A percentile compares a stretch with the other conserved stretches of the same genome.
Evolutionary conservation across 345 rosid species (phyloP).

Genomic region (Camelina hispida): DNA sequence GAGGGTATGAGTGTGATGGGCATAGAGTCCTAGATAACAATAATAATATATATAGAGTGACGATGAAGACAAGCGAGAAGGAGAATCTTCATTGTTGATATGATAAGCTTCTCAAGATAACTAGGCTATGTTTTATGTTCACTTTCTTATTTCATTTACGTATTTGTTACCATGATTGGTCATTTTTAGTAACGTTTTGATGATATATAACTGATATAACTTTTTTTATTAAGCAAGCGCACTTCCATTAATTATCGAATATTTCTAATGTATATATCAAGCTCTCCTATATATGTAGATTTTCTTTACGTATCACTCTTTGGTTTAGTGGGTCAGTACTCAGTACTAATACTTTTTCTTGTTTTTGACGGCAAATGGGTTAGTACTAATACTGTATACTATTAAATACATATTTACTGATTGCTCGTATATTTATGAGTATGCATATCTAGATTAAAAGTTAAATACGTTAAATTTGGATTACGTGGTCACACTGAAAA

Average conservation of each 20-base stretch:
- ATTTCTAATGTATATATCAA: not conserved
- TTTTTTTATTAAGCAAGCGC: not conserved
- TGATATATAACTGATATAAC: constrained; percentile 1
- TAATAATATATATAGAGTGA: not conserved
- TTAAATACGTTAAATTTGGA: constrained; percentile 24
- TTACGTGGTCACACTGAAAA: constrained; percentile 45
- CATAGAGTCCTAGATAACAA: constrained; percentile 32
- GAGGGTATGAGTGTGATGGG: constrained; percentile 40
- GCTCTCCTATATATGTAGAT: not conserved
- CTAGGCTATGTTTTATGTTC: constrained; percentile 11
- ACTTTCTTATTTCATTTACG: constrained; percentile 19
- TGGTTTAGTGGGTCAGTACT: not conserved
- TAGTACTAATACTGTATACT: not conserved
- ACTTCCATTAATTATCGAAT: not conserved
- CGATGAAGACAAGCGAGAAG: constrained; percentile 18
- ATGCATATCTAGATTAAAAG: not conserved
- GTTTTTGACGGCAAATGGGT: too few species aligned
- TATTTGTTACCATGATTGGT: constrained; percentile 20
- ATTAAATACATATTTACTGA: constrained; percentile 21
- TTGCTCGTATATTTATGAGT: constrained; percentile 1
- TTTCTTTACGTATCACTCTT: not conserved
- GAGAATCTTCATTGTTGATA: constrained; percentile 7
- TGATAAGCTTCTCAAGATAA: constrained; percentile 20
- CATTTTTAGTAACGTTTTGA: constrained; percentile 5
- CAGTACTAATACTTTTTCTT: not conserved